A percentile compares a stretch with the other conserved stretches of the same genome.
phyloP scores from a whole-genome alignment of 495 filamentous ascomycete species.

The Amniculicola lignicola region DNA sequence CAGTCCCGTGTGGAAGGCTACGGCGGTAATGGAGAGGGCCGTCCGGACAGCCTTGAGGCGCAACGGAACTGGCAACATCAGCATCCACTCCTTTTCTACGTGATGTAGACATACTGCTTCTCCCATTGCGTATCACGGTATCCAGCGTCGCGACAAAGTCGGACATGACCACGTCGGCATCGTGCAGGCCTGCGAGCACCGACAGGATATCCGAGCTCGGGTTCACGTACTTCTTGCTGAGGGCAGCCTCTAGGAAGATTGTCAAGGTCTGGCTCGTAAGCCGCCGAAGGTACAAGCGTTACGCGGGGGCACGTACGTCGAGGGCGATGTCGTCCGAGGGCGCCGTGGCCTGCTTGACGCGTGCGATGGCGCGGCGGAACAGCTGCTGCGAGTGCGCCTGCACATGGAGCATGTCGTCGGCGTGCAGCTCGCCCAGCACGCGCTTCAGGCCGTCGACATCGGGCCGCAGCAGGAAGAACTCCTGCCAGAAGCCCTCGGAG shows the following conservation, averaged over 20 bases:
- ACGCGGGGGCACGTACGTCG: constrained; percentile 61
- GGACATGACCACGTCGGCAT: constrained; percentile 79
- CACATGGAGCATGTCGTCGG: constrained; percentile 71
- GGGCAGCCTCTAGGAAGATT: constrained; percentile 73
- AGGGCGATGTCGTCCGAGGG: constrained; percentile 76
- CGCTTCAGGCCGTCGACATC: constrained; percentile 62
- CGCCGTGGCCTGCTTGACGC: constrained; percentile 59
- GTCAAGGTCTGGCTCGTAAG: constrained; percentile 75
- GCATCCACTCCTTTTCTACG: background rate
- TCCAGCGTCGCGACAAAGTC: constrained; percentile 86
- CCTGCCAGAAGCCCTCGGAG: constrained; percentile 90
- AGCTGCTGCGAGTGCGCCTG: constrained; percentile 79
- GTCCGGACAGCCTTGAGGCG: constrained; percentile 71
- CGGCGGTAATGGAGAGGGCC: constrained; percentile 79
- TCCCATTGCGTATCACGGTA: constrained; percentile 72
- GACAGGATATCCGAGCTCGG: constrained; percentile 93
- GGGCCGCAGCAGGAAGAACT: constrained; percentile 87
- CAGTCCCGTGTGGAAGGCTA: constrained; percentile 89
- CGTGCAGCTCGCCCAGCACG: constrained; percentile 62
- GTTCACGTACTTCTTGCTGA: constrained; percentile 91
- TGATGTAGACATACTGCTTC: constrained; percentile 37
- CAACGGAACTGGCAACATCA: constrained; percentile 9
- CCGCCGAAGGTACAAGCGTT: constrained; percentile 13
- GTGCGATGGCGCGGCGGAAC: constrained; percentile 67
- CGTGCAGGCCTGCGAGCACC: constrained; percentile 79